Evolutionary conservation across 129 eudicot genomes (phyloP).

Genomic region (Flaveria linearis): DNA sequence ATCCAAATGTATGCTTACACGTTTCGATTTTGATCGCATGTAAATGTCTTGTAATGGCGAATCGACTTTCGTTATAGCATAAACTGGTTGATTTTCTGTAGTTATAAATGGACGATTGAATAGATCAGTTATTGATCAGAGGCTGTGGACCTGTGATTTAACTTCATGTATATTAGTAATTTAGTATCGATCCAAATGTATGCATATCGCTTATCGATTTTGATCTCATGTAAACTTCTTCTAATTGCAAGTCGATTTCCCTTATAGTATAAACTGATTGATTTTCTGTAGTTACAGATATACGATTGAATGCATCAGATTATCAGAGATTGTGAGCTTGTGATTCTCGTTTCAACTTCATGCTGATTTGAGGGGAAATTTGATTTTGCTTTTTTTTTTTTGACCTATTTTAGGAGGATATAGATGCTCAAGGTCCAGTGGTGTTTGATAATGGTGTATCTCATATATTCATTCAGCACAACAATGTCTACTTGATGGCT

Average conservation of each 20-base stretch:
- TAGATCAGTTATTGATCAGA: neutral
- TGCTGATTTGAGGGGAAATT: slow-evolving; percentile 12
- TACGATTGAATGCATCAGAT: too few relatives aligned
- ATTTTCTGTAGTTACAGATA: too few relatives aligned
- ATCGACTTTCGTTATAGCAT: too few relatives aligned
- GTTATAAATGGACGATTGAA: neutral
- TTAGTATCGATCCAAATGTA: too few relatives aligned
- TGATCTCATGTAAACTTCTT: too few relatives aligned
- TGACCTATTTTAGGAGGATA: slow-evolving; percentile 49
- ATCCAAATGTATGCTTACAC: neutral
- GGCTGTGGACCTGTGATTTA: too few relatives aligned
- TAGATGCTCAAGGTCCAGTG: slow-evolving; percentile 71
- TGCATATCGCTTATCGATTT: too few relatives aligned
- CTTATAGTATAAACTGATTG: too few relatives aligned
- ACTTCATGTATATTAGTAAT: too few relatives aligned
- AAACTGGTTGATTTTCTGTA: too few relatives aligned
- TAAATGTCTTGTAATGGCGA: neutral
- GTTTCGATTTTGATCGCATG: neutral
- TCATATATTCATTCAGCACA: slow-evolving; percentile 79
- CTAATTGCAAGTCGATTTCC: too few relatives aligned
- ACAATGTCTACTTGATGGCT: slow-evolving; percentile 78
- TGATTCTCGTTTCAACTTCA: neutral
- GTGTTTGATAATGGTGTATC: slow-evolving; percentile 73
- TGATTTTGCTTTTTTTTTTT: neutral
- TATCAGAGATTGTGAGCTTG: neutral